Conservation (phyloP, 352 stramenopile species). For the Detonula confervacea region DNA sequence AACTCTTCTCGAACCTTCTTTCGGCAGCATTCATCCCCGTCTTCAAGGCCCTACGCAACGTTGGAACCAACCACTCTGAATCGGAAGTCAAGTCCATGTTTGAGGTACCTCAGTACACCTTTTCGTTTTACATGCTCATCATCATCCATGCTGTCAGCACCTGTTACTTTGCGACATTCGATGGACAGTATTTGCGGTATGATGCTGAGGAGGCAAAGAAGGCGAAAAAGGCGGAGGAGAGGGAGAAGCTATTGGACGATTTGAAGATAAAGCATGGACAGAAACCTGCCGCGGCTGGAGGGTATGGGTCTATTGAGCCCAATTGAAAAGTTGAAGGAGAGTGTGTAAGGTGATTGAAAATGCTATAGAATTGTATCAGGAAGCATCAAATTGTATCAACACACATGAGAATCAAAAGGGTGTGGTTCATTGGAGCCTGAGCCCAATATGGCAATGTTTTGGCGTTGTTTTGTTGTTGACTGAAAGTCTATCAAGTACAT, state of each 20-base stretch:
- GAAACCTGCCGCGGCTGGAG: not conserved
- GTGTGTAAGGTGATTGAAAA: not conserved
- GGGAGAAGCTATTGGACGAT: not conserved
- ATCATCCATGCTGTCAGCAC: slow-evolving; percentile 77
- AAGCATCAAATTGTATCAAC: too few species aligned
- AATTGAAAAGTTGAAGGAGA: not conserved
- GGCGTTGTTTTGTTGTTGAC: not conserved
- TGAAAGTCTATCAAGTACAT: not conserved
- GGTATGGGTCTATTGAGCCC: slow-evolving; percentile 9
- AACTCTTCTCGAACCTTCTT: slow-evolving; percentile 84
- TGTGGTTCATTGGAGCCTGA: too few species aligned
- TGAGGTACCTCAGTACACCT: slow-evolving; percentile 75
- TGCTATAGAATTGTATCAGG: too few species aligned
- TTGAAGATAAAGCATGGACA: not conserved
- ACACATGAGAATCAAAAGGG: too few species aligned
- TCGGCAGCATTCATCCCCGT: slow-evolving; percentile 83
- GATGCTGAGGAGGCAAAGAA: slow-evolving; percentile 75
- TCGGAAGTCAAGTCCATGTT: slow-evolving; percentile 35
- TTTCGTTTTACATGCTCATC: slow-evolving; percentile 85
- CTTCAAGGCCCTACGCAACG: slow-evolving; percentile 80
- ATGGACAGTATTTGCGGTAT: slow-evolving; percentile 79
- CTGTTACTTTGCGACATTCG: slow-evolving; percentile 85
- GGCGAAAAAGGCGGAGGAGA: slow-evolving; percentile 26
- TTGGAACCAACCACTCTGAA: slow-evolving; percentile 48
- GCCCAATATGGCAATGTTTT: too few species aligned